Base-by-base conservation (phyloP, 768 basidiomycete genomes). In the Pulveroboletus sp. region DNA sequence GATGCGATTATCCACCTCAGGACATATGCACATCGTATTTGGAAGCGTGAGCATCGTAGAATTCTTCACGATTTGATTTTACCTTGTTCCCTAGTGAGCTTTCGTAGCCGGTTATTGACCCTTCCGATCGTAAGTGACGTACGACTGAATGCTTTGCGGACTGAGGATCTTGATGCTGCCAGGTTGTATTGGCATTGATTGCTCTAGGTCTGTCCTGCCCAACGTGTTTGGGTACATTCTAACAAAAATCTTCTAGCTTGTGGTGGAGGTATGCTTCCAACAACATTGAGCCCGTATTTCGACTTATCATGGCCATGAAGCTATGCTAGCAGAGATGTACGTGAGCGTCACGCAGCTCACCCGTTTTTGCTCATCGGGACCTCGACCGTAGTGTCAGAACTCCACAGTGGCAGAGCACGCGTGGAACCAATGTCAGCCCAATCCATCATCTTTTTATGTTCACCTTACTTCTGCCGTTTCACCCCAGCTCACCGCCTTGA, bases 1-100 rank as follows among this genome's bases (percentile, higher is more conserved):
- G 49, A 51, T 38, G 39, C 46, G 44, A 44, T 45, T 37, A 19
- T 20, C 34, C 20, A 10, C 56, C 24, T 45, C 20, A 70, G 69
- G 59, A 63, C 63, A 53, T 70, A 70, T 51, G 70, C 69, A 12
- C 63, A 70, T 54, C 70, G 69, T 24, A 62, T 70, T 51, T 70
- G 70, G 70, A 68, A 63, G 56, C 45, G 70, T 70, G 47, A 56
- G 70, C 51, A 17, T 48, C 17, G 2, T 14, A 10, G 12, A 27
- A 7, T 37, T 11, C n/a, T 17, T 9, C 42, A 14, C 10, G 16
- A 26, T 22, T 42, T 1, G 13, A 53, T 31, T 41, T 52, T 24
- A 50, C 44, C n/a, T 34, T 13, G 17, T 4, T 9, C 13, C 34
- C 29, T 26, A 71, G 70, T 70, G 40, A 70, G 69, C 44, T 65